Conservation (phyloP, 345 rosid species). For the Salix koriyanagi region DNA sequence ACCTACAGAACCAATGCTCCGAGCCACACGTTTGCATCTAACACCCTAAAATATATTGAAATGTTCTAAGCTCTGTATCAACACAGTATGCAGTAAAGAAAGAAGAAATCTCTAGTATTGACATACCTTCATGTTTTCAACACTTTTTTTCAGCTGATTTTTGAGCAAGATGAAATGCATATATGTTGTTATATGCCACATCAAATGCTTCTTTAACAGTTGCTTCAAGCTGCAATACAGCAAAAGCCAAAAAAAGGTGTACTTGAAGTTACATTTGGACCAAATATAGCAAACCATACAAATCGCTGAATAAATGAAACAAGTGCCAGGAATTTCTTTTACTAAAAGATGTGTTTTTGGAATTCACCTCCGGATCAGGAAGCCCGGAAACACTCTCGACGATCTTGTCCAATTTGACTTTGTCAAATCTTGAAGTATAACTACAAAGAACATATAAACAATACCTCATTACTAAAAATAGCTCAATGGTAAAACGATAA, state of each 20-base stretch:
- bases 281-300: background rate
- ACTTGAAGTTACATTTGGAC: background rate
- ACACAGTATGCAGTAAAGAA: conserved; percentile 7
- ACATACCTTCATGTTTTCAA: conserved; percentile 84
- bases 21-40: conserved; percentile 74
- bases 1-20: conserved; percentile 86
- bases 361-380: conserved; percentile 59
- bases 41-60: conserved; percentile 56
- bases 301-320: background rate
- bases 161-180: conserved; percentile 85
- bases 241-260: background rate
- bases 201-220: conserved; percentile 67
- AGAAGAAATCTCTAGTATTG: background rate
- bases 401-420: conserved; percentile 50
- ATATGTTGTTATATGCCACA: conserved; percentile 81
- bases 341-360: background rate
- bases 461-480: background rate
- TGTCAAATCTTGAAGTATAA: conserved; percentile 77
- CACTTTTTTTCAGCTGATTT: conserved; percentile 52
- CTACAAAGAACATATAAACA: conserved; percentile 34
- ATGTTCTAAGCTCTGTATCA: background rate
- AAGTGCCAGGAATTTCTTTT: background rate
- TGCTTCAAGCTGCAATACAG: conserved; percentile 51
- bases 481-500: background rate
- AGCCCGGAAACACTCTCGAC: conserved; percentile 64